Evolutionary conservation across 208 protist genomes (phyloP).

Genomic region (Herpetomonas samuelpessoai): DNA sequence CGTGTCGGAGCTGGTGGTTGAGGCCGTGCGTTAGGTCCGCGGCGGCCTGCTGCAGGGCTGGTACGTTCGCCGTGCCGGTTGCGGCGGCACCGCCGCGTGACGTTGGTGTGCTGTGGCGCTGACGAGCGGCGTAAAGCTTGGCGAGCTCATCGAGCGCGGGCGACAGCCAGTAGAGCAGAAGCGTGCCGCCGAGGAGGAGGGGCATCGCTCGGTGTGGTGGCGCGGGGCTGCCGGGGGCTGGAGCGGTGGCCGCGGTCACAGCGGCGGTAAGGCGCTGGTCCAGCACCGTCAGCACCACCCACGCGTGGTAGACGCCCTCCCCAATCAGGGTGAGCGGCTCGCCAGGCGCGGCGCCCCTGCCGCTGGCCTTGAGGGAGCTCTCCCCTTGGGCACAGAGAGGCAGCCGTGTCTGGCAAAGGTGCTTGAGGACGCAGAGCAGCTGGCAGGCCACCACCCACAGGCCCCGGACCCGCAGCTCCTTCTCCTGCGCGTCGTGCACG

Average conservation of each 20-base stretch:
- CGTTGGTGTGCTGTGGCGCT: not conserved
- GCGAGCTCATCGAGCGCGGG: conserved; percentile 9
- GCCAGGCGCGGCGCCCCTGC: conserved; percentile 7
- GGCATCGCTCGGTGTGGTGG: conserved; percentile 24
- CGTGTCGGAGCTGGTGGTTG: conserved; percentile 28
- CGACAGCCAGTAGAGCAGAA: conserved; percentile 56
- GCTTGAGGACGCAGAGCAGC: conserved; percentile 55
- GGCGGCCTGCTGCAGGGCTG: not conserved
- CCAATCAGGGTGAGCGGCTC: conserved; percentile 12
- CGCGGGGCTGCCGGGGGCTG: not conserved
- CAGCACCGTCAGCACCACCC: conserved; percentile 44
- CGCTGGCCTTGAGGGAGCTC: not conserved
- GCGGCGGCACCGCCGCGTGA: not conserved
- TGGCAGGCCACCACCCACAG: conserved; percentile 44
- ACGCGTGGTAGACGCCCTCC: conserved; percentile 44
- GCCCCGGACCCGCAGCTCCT: conserved; percentile 9
- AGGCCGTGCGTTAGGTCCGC: conserved; percentile 28
- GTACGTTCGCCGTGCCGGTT: not conserved
- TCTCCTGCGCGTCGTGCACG: not conserved
- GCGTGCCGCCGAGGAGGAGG: conserved; percentile 60
- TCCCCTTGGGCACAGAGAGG: conserved; percentile 8
- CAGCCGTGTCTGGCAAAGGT: conserved; percentile 17
- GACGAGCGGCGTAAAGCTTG: not conserved
- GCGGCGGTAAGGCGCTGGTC: conserved; percentile 26
- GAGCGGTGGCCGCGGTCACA: conserved; percentile 4